Conservation (phyloP, 805 yeast genomes). For the Kazachstania kunashirensis region DNA sequence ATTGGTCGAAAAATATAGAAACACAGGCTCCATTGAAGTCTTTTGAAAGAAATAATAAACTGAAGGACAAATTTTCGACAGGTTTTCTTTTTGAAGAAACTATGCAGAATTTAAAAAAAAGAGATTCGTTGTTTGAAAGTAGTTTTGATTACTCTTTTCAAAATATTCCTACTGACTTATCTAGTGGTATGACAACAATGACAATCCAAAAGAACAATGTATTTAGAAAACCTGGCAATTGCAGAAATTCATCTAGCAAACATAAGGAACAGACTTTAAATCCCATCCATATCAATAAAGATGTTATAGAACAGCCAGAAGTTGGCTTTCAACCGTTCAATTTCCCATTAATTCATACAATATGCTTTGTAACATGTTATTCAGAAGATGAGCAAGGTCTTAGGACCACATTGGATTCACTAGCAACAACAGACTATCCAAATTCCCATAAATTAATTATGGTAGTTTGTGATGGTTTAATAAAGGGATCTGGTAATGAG, state of each 20-base stretch:
- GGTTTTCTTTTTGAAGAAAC: too few relatives aligned
- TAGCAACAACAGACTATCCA: slow-evolving; percentile 90
- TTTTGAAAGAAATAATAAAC: too few relatives aligned
- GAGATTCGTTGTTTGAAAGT: too few relatives aligned
- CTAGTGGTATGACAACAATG: too few relatives aligned
- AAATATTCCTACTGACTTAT: too few relatives aligned
- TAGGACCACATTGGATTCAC: slow-evolving; percentile 80
- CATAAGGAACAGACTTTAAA: too few relatives aligned
- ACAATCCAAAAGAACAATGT: too few relatives aligned
- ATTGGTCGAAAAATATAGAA: slow-evolving; percentile 68
- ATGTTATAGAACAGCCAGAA: slow-evolving; percentile 89
- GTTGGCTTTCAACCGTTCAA: slow-evolving; percentile 77
- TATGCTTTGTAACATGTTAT: slow-evolving; percentile 82
- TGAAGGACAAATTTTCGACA: too few relatives aligned
- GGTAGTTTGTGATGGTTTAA: slow-evolving; percentile 88
- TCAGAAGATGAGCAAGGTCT: slow-evolving; percentile 85
- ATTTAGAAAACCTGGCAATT: too few relatives aligned
- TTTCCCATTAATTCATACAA: slow-evolving; percentile 64
- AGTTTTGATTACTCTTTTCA: too few relatives aligned
- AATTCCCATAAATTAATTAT: slow-evolving; percentile 84
- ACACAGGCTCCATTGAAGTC: slow-evolving; percentile 40
- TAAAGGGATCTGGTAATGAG: slow-evolving; percentile 91
- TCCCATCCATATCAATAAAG: slow-evolving; percentile 55
- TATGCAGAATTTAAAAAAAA: too few relatives aligned
- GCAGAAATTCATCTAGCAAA: too few relatives aligned